phyloP scores from a whole-genome alignment of 1,139 yeast genomes.

The Saccharomyces uvarum region DNA sequence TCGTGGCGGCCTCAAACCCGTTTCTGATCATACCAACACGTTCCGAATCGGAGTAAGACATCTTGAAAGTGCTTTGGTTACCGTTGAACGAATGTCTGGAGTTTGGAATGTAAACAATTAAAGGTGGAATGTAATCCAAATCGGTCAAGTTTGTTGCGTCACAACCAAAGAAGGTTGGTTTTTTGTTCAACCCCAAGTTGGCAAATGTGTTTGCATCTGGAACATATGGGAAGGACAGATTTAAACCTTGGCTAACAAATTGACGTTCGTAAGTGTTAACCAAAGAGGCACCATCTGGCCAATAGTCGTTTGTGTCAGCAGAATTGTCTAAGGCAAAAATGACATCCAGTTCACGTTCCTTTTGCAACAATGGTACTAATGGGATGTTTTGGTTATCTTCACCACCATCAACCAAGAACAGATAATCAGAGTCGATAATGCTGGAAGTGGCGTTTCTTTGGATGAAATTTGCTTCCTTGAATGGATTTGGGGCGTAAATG shows the following conservation, averaged over 20 bases:
- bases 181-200: constrained; percentile 44
- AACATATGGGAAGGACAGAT: constrained; percentile 67
- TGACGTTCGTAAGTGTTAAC: constrained; percentile 62
- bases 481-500: constrained; percentile 66
- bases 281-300: constrained; percentile 78
- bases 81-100: constrained; percentile 58
- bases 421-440: constrained; percentile 39
- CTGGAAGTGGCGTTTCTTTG: constrained; percentile 28
- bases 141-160: constrained; percentile 55
- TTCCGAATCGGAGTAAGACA: constrained; percentile 52
- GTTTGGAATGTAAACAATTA: constrained; percentile 72
- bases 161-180: constrained; percentile 82
- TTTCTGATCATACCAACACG: constrained; percentile 56
- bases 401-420: constrained; percentile 83
- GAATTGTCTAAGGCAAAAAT: constrained; percentile 79
- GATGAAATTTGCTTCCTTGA: constrained; percentile 39
- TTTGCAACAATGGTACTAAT: constrained; percentile 64
- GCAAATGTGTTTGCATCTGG: constrained; percentile 62
- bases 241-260: constrained; percentile 48
- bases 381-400: constrained; percentile 79
- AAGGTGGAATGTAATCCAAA: constrained; percentile 51
- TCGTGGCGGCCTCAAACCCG: constrained; percentile 70
- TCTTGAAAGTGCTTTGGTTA: constrained; percentile 62
- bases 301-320: constrained; percentile 59
- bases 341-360: constrained; percentile 64